Base-by-base conservation (phyloP, 2,329 filamentous ascomycete genomes). In the Rhynchosporium graminicola region DNA sequence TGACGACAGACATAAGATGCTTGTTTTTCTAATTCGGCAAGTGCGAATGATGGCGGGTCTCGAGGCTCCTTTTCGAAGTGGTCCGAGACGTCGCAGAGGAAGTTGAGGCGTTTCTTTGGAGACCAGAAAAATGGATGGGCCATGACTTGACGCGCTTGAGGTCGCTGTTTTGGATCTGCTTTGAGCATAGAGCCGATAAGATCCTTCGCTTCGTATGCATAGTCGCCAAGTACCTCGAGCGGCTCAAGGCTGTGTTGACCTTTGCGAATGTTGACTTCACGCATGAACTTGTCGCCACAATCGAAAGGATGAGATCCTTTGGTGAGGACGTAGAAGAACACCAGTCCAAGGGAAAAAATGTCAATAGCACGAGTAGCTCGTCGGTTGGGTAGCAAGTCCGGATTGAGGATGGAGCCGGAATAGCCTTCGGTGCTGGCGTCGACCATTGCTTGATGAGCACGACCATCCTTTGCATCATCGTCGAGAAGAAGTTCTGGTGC, bases 291-390 rank as follows among this genome's bases (percentile, higher is more conserved):
- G 73, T 95, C 92, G 61, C 95, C 93, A 66, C 92, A 93, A 74
- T 97, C 94, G 71, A 96, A 99, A 0, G 95, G 95, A 75, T 99
- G 95, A 1, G 84, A 86, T 15, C 95, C 95, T 65, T 92, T 90
- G 1, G 94, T 97, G 63, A 99, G 82, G n/a, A 98, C 93, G 75
- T 97, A 99, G 78, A 93, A 98, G 80, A 97, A 99, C n/a, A 99
- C 92, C 59, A 97, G 89, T 1, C 95, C 95, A 42, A 99, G 83
- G 0, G 93, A 97, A 78, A 99, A 99, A 31, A 99, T 97, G 74
- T 99, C 95, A 65, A 98, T 97, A 8, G 95, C 91, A 51, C 95
- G 89, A 51, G 96, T 99, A 6, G 96, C 94, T 57, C 95, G 90
- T 63, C 92, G 88, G 68, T 86, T 87, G 4, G 72, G 81, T 77